Conservation (phyloP, 164 flowering plant species). For the Vitis cinerea region DNA sequence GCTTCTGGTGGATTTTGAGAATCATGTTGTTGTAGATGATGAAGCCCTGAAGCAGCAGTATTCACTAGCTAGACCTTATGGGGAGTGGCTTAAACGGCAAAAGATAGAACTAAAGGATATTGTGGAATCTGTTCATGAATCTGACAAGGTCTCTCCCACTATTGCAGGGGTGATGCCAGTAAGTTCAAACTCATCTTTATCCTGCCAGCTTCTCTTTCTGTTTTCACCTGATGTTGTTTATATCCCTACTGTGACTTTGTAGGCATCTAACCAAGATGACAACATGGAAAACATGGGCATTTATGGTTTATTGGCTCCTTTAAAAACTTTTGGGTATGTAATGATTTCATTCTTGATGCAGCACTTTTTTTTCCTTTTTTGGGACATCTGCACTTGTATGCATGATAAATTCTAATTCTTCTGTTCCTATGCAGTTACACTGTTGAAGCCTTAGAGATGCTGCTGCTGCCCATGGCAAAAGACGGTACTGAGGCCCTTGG, state of each 20-base stretch:
- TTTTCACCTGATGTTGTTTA: neutral
- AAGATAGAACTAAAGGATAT: constrained; percentile 81
- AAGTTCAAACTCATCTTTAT: constrained; percentile 21
- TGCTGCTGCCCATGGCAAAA: constrained; percentile 97
- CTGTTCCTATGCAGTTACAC: constrained; percentile 65
- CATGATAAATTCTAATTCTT: neutral
- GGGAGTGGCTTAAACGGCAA: constrained; percentile 89
- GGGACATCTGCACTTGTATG: neutral
- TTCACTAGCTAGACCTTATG: constrained; percentile 88
- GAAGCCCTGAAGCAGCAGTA: constrained; percentile 91
- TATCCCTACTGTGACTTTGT: constrained; percentile 2
- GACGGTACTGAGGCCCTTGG: constrained; percentile 98
- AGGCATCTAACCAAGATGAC: constrained; percentile 62
- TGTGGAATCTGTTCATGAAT: constrained; percentile 59
- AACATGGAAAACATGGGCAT: constrained; percentile 82
- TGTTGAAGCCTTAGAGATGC: constrained; percentile 90
- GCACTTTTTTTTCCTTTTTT: neutral
- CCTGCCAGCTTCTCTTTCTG: neutral
- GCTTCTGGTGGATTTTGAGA: constrained; percentile 98
- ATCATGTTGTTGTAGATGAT: constrained; percentile 94
- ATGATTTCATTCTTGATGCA: neutral
- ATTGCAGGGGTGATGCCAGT: constrained; percentile 72
- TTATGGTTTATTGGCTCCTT: constrained; percentile 83
- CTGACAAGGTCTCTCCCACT: constrained; percentile 56
- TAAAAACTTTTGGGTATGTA: constrained; percentile 94